These are phyloP conservation scores for Balakata baccata DNA, from an alignment of 345 rosid genomes.

Conservation along the genomic window DNA sequence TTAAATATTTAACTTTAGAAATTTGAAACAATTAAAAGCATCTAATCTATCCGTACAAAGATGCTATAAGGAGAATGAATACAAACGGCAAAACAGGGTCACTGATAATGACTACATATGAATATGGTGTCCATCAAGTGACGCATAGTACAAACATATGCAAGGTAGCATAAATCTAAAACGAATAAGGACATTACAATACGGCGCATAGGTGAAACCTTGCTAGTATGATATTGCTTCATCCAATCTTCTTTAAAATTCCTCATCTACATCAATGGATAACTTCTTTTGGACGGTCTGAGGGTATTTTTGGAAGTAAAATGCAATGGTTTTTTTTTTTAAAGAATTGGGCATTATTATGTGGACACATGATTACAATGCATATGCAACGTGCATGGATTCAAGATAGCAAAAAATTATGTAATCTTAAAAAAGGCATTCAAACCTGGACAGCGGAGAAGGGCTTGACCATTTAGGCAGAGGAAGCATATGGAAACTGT, in stretches of 20 bases:
- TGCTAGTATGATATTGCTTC: not conserved
- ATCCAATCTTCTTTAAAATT: slow-evolving; percentile 12
- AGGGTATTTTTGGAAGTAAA: slow-evolving; percentile 12
- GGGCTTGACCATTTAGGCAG: not conserved
- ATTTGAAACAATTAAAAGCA: slow-evolving; percentile 19
- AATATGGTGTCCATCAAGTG: slow-evolving; percentile 15
- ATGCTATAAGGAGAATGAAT: slow-evolving; percentile 5
- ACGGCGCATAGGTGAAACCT: slow-evolving; percentile 4
- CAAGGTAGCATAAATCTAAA: slow-evolving; percentile 12
- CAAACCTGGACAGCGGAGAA: slow-evolving; percentile 7
- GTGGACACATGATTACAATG: not conserved
- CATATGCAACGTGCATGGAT: not conserved
- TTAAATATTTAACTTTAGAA: slow-evolving; percentile 30
- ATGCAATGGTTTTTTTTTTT: not conserved
- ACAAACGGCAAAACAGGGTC: slow-evolving; percentile 10
- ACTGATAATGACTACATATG: slow-evolving; percentile 8
- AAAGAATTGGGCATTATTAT: not conserved
- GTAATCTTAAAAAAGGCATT: not conserved
- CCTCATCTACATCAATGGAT: not conserved
- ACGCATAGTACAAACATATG: slow-evolving; percentile 14
- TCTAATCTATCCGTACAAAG: not conserved
- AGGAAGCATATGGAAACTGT: slow-evolving; percentile 9
- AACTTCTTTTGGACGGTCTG: not conserved
- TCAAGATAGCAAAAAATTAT: not conserved
- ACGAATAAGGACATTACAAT: slow-evolving; percentile 7